Base-by-base conservation (phyloP, 176 grass and related monocot species). In the Carex scoparia region DNA sequence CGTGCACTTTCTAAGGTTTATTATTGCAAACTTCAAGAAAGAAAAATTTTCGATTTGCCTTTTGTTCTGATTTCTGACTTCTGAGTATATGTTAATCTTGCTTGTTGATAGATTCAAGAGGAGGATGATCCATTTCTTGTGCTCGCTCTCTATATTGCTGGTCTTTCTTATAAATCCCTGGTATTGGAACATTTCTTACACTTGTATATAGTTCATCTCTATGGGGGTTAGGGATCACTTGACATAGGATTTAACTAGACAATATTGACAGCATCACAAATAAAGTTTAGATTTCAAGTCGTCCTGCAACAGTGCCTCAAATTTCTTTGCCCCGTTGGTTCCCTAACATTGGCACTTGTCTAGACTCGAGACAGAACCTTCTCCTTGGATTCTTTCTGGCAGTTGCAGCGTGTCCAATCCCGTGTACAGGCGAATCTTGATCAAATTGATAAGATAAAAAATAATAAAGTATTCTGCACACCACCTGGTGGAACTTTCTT, bases 61-160 rank as follows among this genome's bases (percentile, higher is more conserved):
- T 46, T 65, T 53, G 83, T 76, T 69, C 46, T 48, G 46, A 48
- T 81, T 57, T 70, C 49, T 60, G 2, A 71, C 49, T 40, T 58
- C 65, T 67, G 72, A 69, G 84, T 48, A 67, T 80, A 71, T 62
- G 51, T 86, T 56, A 7, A 71, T 35, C 15, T 84, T 67, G 81
- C 12, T 84, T 30, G 78, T 81, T 19, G 86, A 63, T 82, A 98
- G 92, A 94, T 98, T 65, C 74, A 23, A 23, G 23, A 93, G 69
- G 89, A 98, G 82, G 88, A 98, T 0, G 89, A 98, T 83, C 76
- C 84, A 84, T 79, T 94, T 93, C 89, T 94, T 89, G 85, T 94
- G 77, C 84, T 94, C 87, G 92, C 92, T 66, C 87, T 54, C 74
- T 98, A 82, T 51, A 40, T 77, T 54, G 91, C 91, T 57, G 88